A percentile compares a stretch with the other conserved stretches of the same genome.
Conservation (phyloP, 148 eudicot genomes). For the Vaccinium macrocarpon region DNA sequence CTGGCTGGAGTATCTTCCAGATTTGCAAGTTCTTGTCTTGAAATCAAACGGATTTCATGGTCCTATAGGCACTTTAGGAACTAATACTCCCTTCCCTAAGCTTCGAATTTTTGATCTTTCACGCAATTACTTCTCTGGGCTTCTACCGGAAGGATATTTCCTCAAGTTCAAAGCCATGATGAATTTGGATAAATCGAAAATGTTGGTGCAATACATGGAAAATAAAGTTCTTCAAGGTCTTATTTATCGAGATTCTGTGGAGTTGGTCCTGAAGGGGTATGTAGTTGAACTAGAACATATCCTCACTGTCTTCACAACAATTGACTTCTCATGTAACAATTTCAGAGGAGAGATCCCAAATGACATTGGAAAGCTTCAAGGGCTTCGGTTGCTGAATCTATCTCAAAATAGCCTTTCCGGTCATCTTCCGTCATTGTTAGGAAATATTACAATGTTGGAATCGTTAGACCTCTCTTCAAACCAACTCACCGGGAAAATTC, state of each 20-base stretch:
- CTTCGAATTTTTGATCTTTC: constrained; percentile 57
- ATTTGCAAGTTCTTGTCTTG: constrained; percentile 35
- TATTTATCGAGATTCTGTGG: constrained; percentile 4
- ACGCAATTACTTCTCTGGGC: constrained; percentile 36
- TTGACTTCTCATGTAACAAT: constrained; percentile 20
- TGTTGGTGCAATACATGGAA: not conserved
- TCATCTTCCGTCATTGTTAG: constrained; percentile 11
- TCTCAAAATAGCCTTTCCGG: constrained; percentile 20
- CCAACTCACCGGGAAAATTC: constrained; percentile 12
- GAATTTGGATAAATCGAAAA: not conserved
- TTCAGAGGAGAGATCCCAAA: constrained; percentile 19
- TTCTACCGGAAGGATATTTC: constrained; percentile 13
- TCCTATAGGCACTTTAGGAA: constrained; percentile 8
- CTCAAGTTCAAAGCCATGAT: constrained; percentile 23
- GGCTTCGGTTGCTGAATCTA: constrained; percentile 14
- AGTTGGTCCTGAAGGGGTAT: constrained; percentile 1
- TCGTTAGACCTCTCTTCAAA: constrained; percentile 17
- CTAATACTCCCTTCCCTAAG: constrained; percentile 18
- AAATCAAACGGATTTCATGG: constrained; percentile 37
- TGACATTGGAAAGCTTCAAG: constrained; percentile 9
- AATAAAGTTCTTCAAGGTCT: too few relatives aligned
- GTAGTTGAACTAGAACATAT: not conserved
- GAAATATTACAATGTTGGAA: constrained; percentile 13
- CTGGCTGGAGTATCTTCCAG: constrained; percentile 20
- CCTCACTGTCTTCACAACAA: constrained; percentile 3